Evolutionary conservation across 352 stramenopile species (phyloP).

Genomic region (Pythium folliculosum): DNA sequence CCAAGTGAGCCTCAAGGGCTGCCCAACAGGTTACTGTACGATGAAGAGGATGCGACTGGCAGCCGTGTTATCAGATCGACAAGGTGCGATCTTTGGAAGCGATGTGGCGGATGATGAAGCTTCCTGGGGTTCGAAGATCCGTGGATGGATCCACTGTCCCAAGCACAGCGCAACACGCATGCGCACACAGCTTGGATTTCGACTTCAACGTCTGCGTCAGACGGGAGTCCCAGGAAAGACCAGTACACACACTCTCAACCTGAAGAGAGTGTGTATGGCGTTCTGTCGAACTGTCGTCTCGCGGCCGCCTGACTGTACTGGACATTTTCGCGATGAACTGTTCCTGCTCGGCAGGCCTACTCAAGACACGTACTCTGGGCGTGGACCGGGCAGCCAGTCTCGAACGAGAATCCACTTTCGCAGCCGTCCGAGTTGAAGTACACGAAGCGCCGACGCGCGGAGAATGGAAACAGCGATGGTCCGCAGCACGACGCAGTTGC

Average conservation of each 20-base stretch:
- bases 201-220: neutral
- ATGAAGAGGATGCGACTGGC: neutral
- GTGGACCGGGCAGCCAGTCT: no score
- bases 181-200: neutral
- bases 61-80: conserved; percentile 21
- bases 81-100: conserved; percentile 18
- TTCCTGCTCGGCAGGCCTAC: no score
- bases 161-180: neutral
- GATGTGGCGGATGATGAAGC: neutral
- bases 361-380: no score
- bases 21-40: neutral
- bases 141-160: neutral
- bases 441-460: neutral
- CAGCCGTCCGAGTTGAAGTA: neutral
- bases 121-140: neutral
- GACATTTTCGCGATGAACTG: no score
- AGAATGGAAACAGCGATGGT: conserved; percentile 4
- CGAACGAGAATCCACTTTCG: neutral
- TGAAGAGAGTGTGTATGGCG: neutral
- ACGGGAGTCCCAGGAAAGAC: no score
- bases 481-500: conserved; percentile 5
- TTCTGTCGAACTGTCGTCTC: no score
- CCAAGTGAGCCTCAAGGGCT: no score
- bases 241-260: no score
- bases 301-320: no score